Evolutionary conservation across 2,329 filamentous ascomycete genomes (phyloP).

Genomic region (Arthrobotrys musiformis): DNA sequence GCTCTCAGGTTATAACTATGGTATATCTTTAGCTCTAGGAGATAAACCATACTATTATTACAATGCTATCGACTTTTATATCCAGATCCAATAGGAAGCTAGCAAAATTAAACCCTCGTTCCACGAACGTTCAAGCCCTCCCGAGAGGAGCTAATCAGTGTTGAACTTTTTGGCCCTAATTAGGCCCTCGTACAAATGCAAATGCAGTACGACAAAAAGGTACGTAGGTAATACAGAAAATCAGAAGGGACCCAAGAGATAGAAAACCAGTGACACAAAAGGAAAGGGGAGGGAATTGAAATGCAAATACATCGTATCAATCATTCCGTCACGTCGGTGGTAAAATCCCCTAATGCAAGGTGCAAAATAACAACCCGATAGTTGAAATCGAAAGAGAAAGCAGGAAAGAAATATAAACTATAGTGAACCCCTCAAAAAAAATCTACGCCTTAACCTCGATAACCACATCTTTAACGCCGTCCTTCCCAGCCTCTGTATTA

Average conservation of each 20-base stretch:
- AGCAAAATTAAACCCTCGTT: background rate
- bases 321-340: background rate
- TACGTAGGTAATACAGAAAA: background rate
- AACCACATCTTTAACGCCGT: slow-evolving; percentile 52
- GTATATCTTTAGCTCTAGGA: too few relatives aligned
- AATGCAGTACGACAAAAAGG: background rate
- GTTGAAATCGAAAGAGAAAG: slow-evolving; percentile 10
- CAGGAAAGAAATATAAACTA: background rate
- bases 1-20: too few relatives aligned
- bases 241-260: background rate
- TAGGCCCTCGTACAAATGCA: background rate
- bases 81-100: too few relatives aligned
- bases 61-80: too few relatives aligned
- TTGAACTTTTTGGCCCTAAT: slow-evolving; percentile 9
- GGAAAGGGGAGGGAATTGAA: too few relatives aligned
- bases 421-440: background rate
- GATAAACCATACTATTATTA: too few relatives aligned
- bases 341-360: background rate
- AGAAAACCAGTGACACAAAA: background rate
- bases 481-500: slow-evolving; percentile 20
- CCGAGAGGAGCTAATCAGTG: background rate
- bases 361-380: background rate
- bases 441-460: slow-evolving; percentile 49
- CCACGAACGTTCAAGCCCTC: background rate
- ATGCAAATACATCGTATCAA: slow-evolving; percentile 2